phyloP scores from a whole-genome alignment of 2,329 filamentous ascomycete genomes.

The Decorospora gaudefroyi region DNA sequence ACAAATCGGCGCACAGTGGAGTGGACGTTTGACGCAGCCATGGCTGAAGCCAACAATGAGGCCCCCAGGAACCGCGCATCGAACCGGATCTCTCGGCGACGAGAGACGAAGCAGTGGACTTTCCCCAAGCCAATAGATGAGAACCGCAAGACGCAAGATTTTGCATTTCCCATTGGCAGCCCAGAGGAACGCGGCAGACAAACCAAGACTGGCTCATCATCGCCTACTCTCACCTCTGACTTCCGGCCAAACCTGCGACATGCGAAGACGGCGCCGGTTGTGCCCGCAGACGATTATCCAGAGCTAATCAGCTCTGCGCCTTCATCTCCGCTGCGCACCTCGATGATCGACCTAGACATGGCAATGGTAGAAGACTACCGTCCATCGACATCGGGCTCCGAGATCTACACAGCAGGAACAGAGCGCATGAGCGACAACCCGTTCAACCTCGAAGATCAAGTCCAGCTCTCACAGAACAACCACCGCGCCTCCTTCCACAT shows the following conservation, averaged over 20 bases:
- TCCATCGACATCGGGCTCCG: conserved; percentile 51
- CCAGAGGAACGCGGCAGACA: conserved; percentile 19
- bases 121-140: conserved; percentile 30
- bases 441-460: conserved; percentile 56
- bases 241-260: conserved; percentile 51
- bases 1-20: conserved; percentile 52
- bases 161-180: conserved; percentile 42
- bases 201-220: conserved; percentile 27
- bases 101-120: conserved; percentile 42
- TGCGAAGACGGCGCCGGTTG: conserved; percentile 49
- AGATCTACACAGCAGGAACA: conserved; percentile 44
- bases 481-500: conserved; percentile 48
- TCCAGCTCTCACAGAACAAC: conserved; percentile 46
- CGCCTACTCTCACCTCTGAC: conserved; percentile 38
- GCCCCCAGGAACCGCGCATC: conserved; percentile 36
- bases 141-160: conserved; percentile 43
- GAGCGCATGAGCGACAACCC: conserved; percentile 53
- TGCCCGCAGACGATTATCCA: conserved; percentile 47
- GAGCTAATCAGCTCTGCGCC: conserved; percentile 40
- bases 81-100: conserved; percentile 39
- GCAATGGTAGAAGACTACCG: conserved; percentile 50
- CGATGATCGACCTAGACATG: conserved; percentile 53
- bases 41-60: conserved; percentile 46
- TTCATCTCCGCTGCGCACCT: conserved; percentile 44
- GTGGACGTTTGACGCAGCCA: conserved; percentile 55